phyloP scores from a whole-genome alignment of 2,329 filamentous ascomycete genomes.

The Aspergillus aculeatus region DNA sequence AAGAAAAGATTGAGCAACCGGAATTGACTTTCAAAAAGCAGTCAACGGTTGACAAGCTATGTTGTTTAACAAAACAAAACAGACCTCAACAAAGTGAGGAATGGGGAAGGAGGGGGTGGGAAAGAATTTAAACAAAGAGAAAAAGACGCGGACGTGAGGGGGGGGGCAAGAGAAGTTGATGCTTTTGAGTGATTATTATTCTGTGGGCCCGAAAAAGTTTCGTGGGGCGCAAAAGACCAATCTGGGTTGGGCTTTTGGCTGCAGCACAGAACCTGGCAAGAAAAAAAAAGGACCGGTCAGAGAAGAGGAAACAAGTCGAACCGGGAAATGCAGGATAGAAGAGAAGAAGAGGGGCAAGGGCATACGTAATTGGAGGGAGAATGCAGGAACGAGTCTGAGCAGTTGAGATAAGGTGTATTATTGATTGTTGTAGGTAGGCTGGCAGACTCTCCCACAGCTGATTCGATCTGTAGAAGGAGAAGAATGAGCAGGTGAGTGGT shows the following conservation, averaged over 20 bases:
- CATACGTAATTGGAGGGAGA: not conserved
- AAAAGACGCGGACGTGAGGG: constrained; percentile 18
- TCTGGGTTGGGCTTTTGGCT: constrained; percentile 7
- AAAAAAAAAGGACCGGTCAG: not conserved
- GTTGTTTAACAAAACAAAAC: constrained; percentile 3
- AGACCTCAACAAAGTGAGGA: constrained; percentile 4
- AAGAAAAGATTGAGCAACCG: constrained; percentile 6
- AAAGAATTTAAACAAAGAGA: constrained; percentile 5
- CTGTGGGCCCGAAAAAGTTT: constrained; percentile 15
- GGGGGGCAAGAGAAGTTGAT: constrained; percentile 2
- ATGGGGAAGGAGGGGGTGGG: not conserved
- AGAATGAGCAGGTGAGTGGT: not conserved
- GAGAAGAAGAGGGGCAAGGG: not conserved
- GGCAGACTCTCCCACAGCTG: too few relatives aligned
- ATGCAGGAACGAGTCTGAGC: constrained; percentile 1
- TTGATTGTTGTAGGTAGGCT: not conserved
- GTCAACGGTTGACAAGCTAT: not conserved
- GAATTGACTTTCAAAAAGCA: not conserved
- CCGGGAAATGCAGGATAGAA: not conserved
- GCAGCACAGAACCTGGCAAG: constrained; percentile 4
- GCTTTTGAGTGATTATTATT: constrained; percentile 13
- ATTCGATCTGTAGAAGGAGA: too few relatives aligned
- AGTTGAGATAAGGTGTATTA: not conserved
- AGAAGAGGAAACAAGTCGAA: not conserved
- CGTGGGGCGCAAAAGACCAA: constrained; percentile 10